Percentiles rank a stretch among this genome's conserved stretches.
These are phyloP conservation scores for Paxillus ammoniavirescens DNA, from an alignment of 768 basidiomycete genomes.

Conservation along the genomic window DNA sequence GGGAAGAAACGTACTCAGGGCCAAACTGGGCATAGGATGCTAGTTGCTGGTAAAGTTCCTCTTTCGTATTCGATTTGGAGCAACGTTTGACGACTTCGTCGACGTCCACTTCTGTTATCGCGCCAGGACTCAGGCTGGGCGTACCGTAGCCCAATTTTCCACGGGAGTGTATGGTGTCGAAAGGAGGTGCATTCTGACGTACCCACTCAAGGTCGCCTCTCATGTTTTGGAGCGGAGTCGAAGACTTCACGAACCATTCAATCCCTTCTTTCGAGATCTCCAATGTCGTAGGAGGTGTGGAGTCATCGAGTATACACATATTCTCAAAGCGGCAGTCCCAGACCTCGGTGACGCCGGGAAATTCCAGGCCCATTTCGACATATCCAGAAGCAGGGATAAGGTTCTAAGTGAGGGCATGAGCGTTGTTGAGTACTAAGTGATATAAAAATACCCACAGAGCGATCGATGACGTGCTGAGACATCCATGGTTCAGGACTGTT, in stretches of 20 bases:
- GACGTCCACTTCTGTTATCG: neutral
- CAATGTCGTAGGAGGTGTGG: neutral
- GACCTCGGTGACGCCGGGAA: neutral
- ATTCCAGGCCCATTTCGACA: conserved; percentile 34
- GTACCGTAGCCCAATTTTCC: neutral
- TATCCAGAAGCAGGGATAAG: conserved; percentile 42
- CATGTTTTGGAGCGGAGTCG: neutral
- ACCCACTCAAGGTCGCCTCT: neutral
- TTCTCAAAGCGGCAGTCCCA: neutral
- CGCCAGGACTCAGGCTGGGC: neutral
- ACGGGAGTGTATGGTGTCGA: neutral
- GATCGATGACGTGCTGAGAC: conserved; percentile 29
- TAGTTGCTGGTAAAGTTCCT: too few relatives aligned
- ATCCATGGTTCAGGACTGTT: conserved; percentile 14
- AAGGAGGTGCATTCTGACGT: neutral
- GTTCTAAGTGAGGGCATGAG: conserved; percentile 34
- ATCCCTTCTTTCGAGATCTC: neutral
- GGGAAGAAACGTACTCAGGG: neutral
- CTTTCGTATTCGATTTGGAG: neutral
- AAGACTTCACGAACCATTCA: neutral
- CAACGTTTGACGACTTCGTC: neutral
- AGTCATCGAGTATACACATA: neutral
- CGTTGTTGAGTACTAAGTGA: conserved; percentile 33
- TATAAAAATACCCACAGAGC: conserved; percentile 23
- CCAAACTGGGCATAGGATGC: neutral